Evolutionary conservation across 2,329 filamentous ascomycete species (phyloP).

Genomic region (Alternaria consortialis): DNA sequence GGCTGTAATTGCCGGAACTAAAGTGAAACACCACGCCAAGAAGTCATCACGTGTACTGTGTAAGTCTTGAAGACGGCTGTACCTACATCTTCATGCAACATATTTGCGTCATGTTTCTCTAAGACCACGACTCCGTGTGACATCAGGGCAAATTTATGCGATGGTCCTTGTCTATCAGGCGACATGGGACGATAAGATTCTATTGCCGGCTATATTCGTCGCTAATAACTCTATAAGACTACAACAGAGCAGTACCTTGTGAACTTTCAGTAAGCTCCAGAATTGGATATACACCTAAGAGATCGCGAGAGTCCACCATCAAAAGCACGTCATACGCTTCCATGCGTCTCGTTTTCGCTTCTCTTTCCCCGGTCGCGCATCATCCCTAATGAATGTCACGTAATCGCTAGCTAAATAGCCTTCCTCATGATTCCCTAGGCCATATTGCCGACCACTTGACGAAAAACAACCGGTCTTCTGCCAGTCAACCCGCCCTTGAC

Average conservation of each 20-base stretch:
- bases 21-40: slow-evolving; percentile 19
- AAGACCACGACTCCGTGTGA: background rate
- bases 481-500: background rate
- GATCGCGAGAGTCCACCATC: background rate
- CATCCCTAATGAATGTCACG: background rate
- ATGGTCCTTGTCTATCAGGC: background rate
- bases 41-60: slow-evolving; percentile 9
- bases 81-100: background rate
- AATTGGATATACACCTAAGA: background rate
- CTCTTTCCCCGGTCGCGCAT: background rate
- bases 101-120: background rate
- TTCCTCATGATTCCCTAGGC: background rate
- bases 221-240: too few species aligned
- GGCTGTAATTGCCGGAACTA: background rate
- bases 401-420: background rate
- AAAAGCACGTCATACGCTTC: background rate
- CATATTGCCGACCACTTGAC: background rate
- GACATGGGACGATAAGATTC: background rate
- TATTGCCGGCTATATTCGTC: background rate
- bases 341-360: background rate
- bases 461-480: background rate
- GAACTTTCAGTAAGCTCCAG: too few species aligned
- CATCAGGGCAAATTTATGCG: too few species aligned
- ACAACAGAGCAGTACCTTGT: too few species aligned
- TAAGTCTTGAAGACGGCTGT: background rate